Percentiles rank a stretch among this genome's conserved stretches.
These are phyloP conservation scores for Camellia oleifera DNA, from an alignment of 179 eudicot species.

Conservation along the genomic window DNA sequence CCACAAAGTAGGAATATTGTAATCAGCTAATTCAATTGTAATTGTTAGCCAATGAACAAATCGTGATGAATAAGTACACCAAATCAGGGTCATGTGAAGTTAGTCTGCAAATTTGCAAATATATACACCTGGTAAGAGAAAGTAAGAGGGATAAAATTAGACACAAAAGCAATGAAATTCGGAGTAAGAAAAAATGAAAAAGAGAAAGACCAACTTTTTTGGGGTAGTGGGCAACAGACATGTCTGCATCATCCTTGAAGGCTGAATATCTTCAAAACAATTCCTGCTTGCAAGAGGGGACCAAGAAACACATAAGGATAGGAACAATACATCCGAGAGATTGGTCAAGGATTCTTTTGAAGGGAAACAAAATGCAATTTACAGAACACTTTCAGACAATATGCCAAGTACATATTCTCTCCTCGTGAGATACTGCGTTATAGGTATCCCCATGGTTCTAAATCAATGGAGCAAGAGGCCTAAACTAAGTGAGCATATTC, in stretches of 20 bases:
- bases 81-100: constrained; percentile 16
- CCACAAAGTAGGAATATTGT: constrained; percentile 1
- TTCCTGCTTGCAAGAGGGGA: constrained; percentile 23
- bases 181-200: constrained; percentile 11
- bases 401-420: constrained; percentile 8
- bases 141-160: constrained; percentile 7
- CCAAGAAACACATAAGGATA: constrained; percentile 15
- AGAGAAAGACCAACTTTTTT: constrained; percentile 28
- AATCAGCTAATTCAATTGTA: constrained; percentile 11
- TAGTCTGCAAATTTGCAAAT: constrained; percentile 14
- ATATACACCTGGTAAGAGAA: constrained; percentile 32
- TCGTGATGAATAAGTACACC: neutral
- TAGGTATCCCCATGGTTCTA: neutral
- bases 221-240: constrained; percentile 24
- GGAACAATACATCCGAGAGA: neutral
- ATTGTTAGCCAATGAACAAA: constrained; percentile 7
- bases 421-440: neutral
- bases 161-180: neutral
- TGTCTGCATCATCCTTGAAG: constrained; percentile 37
- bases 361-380: constrained; percentile 5
- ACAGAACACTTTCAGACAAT: neutral
- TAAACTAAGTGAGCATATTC: neutral
- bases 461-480: neutral
- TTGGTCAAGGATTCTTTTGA: neutral
- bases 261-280: constrained; percentile 20